Percentiles rank a stretch among this genome's conserved stretches.
Conservation (phyloP, 306 rosid species). For the Sicyos edulis region DNA sequence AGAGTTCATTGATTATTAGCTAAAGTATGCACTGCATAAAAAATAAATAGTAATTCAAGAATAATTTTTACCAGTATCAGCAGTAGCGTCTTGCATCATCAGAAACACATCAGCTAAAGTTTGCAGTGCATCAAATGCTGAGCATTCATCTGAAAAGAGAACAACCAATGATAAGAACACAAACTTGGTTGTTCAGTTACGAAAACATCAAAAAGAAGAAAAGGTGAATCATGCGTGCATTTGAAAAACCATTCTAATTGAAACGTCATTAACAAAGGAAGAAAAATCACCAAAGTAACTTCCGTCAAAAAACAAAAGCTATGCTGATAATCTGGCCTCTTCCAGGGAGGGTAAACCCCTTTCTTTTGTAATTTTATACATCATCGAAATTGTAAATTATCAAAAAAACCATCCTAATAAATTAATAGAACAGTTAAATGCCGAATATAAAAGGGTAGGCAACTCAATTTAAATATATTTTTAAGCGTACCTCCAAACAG, state of each 20-base stretch:
- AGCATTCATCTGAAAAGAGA: constrained; percentile 60
- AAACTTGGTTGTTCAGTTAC: constrained; percentile 15
- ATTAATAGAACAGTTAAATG: constrained; percentile 24
- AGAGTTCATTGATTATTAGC: background rate
- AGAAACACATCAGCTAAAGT: constrained; percentile 81
- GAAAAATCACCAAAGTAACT: background rate
- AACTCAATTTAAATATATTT: constrained; percentile 2
- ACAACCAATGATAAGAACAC: constrained; percentile 21
- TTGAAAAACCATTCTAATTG: constrained; percentile 9
- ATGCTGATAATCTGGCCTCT: background rate
- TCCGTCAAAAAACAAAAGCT: background rate
- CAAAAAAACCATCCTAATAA: background rate
- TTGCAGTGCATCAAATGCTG: constrained; percentile 78
- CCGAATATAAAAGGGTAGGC: background rate
- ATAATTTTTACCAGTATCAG: constrained; percentile 49
- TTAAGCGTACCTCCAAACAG: constrained; percentile 46
- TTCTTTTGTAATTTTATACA: too few species aligned
- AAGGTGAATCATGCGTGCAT: background rate
- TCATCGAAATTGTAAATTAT: too few species aligned
- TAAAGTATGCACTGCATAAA: too few species aligned
- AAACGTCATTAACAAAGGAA: background rate
- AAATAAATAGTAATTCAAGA: background rate
- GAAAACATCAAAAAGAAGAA: background rate
- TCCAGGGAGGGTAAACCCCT: too few species aligned
- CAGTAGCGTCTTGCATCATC: constrained; percentile 70